Conservation (phyloP, 805 yeast genomes). For the Saccharomyces paradoxus region DNA sequence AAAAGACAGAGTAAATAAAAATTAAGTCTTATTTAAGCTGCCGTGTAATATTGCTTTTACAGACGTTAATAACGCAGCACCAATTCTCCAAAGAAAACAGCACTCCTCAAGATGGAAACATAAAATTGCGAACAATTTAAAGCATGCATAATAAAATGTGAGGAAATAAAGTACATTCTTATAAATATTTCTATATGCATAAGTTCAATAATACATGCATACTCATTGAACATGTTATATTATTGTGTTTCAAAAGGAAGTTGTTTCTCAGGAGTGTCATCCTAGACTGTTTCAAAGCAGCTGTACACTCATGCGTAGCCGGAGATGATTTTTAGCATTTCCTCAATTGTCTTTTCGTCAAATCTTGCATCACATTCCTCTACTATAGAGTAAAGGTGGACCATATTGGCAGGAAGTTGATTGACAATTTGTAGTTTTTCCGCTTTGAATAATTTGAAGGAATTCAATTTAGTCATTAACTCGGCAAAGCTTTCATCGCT, state of each 20-base stretch:
- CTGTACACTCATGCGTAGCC: slow-evolving; percentile 23
- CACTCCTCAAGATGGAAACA: background rate
- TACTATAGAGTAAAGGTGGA: slow-evolving; percentile 65
- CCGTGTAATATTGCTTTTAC: background rate
- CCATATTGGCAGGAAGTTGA: slow-evolving; percentile 70
- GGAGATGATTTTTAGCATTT: slow-evolving; percentile 48
- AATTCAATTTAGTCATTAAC: slow-evolving; percentile 24
- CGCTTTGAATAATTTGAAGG: slow-evolving; percentile 60
- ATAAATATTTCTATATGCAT: background rate
- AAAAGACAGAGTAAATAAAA: too few relatives aligned
- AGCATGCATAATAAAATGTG: background rate
- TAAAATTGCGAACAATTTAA: background rate
- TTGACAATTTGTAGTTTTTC: slow-evolving; percentile 82
- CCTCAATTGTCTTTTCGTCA: slow-evolving; percentile 53
- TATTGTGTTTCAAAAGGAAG: background rate
- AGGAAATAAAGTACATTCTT: background rate
- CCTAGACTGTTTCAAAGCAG: background rate
- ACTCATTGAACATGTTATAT: background rate
- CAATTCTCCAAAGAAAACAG: background rate
- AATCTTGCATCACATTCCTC: slow-evolving; percentile 92
- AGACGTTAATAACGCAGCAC: background rate
- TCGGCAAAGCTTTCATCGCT: slow-evolving; percentile 26
- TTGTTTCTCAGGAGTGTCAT: background rate
- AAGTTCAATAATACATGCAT: background rate
- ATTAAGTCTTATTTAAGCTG: too few relatives aligned